A percentile compares a stretch with the other conserved stretches of the same genome.
Evolutionary conservation across 2,329 filamentous ascomycete genomes (phyloP).

Genomic region (Colletotrichum sp.): DNA sequence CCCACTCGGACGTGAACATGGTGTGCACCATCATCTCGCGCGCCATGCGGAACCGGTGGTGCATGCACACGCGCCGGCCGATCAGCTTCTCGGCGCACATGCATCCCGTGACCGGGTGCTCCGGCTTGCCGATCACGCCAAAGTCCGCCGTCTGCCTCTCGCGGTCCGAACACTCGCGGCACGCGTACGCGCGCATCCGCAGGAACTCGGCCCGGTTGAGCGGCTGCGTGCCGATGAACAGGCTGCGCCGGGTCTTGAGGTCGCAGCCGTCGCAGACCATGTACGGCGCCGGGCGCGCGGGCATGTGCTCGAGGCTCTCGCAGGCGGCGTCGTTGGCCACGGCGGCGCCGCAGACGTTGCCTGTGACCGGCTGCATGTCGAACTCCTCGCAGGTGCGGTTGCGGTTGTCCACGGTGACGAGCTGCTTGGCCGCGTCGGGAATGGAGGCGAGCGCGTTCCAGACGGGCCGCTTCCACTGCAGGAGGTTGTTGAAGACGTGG

Average conservation of each 20-base stretch:
- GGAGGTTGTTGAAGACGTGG: background rate
- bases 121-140: background rate
- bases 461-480: slow-evolving; percentile 15
- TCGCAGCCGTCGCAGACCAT: slow-evolving; percentile 32
- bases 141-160: background rate
- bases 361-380: background rate
- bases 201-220: slow-evolving; percentile 28
- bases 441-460: slow-evolving; percentile 18
- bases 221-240: slow-evolving; percentile 18
- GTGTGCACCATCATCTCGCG: slow-evolving; percentile 26
- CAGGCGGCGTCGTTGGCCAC: slow-evolving; percentile 11
- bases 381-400: slow-evolving; percentile 4
- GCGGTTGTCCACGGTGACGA: background rate
- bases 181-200: slow-evolving; percentile 41
- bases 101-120: slow-evolving; percentile 38
- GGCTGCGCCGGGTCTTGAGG: slow-evolving; percentile 12
- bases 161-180: slow-evolving; percentile 31
- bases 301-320: slow-evolving; percentile 24
- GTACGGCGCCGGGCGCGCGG: background rate
- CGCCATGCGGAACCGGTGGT: slow-evolving; percentile 37
- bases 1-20: slow-evolving; percentile 31
- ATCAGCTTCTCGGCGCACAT: slow-evolving; percentile 40
- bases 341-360: background rate
- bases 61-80: slow-evolving; percentile 34
- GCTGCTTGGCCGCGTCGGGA: background rate